A percentile compares a stretch with the other conserved stretches of the same genome.
Evolutionary conservation across 805 yeast species (phyloP).

Genomic region (Tetrapisispora taiwanensis): DNA sequence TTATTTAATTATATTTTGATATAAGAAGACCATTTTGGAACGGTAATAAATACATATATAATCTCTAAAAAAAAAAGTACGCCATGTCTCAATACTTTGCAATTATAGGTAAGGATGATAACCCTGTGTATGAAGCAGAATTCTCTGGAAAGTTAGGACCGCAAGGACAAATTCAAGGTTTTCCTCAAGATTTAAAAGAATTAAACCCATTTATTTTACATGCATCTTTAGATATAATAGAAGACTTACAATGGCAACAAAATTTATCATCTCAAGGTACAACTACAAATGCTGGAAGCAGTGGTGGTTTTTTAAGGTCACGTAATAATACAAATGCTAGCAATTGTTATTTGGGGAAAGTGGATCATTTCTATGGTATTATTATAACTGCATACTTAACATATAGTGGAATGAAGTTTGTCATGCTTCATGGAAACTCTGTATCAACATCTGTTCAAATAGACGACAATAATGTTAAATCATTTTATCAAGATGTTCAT

Average conservation of each 20-base stretch:
- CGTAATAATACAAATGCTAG: constrained; percentile 15
- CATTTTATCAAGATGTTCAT: constrained; percentile 75
- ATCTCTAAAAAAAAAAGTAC: too few species aligned
- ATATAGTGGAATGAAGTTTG: constrained; percentile 74
- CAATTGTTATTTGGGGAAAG: constrained; percentile 51
- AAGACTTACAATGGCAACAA: constrained; percentile 76
- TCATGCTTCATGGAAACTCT: constrained; percentile 52
- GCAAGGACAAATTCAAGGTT: constrained; percentile 4
- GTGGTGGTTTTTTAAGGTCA: constrained; percentile 21
- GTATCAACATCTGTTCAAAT: constrained; percentile 24
- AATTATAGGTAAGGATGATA: constrained; percentile 77
- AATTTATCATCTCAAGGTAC: constrained; percentile 11
- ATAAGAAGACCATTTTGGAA: too few species aligned
- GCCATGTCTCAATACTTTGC: constrained; percentile 78
- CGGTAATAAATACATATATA: too few species aligned
- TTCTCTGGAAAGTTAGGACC: constrained; percentile 27
- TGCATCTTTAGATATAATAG: constrained; percentile 82
- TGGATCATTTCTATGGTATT: constrained; percentile 80
- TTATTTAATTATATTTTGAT: too few species aligned
- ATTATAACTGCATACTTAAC: constrained; percentile 78
- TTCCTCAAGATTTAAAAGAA: constrained; percentile 50
- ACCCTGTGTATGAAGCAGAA: constrained; percentile 80
- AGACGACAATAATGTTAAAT: constrained; percentile 66
- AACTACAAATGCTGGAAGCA: background rate
- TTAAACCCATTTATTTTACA: constrained; percentile 82